phyloP scores from a whole-genome alignment of 768 basidiomycete species.

The Boletus coccyginus region DNA sequence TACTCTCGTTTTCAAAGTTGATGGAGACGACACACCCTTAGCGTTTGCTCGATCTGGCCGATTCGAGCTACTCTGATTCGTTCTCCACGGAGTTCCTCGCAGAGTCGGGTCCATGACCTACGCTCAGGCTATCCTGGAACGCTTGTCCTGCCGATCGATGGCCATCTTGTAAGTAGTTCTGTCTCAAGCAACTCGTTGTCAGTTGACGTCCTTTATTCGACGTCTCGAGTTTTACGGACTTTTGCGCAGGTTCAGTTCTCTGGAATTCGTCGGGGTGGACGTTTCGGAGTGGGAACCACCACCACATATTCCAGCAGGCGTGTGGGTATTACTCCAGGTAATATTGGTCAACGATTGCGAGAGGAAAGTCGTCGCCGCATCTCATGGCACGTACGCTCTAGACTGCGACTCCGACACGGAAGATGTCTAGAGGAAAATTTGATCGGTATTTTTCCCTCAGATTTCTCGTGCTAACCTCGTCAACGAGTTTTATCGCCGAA shows the following conservation, averaged over 20 bases:
- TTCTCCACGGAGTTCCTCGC: conserved; percentile 55
- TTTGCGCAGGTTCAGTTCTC: conserved; percentile 48
- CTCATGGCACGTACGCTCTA: conserved; percentile 29
- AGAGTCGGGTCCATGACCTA: conserved; percentile 37
- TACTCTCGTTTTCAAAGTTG: conserved; percentile 45
- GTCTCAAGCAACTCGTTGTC: neutral
- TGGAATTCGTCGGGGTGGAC: conserved; percentile 61
- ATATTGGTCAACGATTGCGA: conserved; percentile 68
- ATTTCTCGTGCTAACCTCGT: neutral
- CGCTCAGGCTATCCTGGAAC: conserved; percentile 54
- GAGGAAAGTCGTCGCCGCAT: conserved; percentile 44
- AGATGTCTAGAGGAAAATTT: conserved; percentile 33
- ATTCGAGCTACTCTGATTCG: conserved; percentile 52
- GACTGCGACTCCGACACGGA: conserved; percentile 27
- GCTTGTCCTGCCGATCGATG: conserved; percentile 58
- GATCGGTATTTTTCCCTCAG: conserved; percentile 10
- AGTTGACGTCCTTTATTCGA: conserved; percentile 32
- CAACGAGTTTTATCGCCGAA: conserved; percentile 2
- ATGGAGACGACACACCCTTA: conserved; percentile 42
- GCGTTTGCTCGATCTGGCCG: conserved; percentile 58
- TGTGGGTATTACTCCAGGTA: conserved; percentile 52
- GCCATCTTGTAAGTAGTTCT: conserved; percentile 24
- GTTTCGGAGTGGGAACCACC: conserved; percentile 64
- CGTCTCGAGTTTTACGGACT: conserved; percentile 61
- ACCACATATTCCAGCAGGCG: conserved; percentile 48